Evolutionary conservation across 768 basidiomycete genomes (phyloP), one percentile per base, ranked within the genome.

Genomic region (Agrocybe pediades): DNA sequence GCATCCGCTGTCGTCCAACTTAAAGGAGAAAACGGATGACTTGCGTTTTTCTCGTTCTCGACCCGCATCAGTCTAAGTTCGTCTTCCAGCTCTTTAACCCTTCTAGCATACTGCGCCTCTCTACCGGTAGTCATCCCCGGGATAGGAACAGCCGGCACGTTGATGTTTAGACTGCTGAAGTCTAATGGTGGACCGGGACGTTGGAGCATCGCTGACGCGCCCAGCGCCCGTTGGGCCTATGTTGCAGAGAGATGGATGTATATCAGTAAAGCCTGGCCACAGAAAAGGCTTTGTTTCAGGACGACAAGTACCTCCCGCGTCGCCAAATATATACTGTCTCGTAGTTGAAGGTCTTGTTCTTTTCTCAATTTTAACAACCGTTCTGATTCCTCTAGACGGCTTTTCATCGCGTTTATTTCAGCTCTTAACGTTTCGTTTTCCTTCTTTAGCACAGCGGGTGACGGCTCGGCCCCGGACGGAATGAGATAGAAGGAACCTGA

Each of bases 41-140:
- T 13, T 46, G 90, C 91, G 74, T 92, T 86, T 71, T 91, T 91
- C 65, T 92, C 91, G 59, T 91, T 92, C 56, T 94, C 92, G 25
- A 69, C 70, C 44, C 83, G 79, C 49, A 87, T 67, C 16, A 65
- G 58, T 51, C 87, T 80, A 16, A 88, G 69, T 56, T 94, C 92
- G 42, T 92, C 91, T 62, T 94, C 92, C 2, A 92, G 77, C 62
- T 94, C 92, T 57, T 89, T 85, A 53, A 91, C 82, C 51, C 86
- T 80, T 21, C 82, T 78, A 23, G 75, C 74, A 57, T 80, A 80
- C 54, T 81, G 80, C 13, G 80, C 72, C 64, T 84, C 80, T 40
- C 85, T 77, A 25, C 78, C 75, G n/a, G 78, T 69, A 54, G 74
- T 77, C 54, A 82, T 69, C 20, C 80, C 72, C 53, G 82, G 71